Conservation (phyloP, 2,329 filamentous ascomycete genomes). For the Pyricularia pennisetigena region DNA sequence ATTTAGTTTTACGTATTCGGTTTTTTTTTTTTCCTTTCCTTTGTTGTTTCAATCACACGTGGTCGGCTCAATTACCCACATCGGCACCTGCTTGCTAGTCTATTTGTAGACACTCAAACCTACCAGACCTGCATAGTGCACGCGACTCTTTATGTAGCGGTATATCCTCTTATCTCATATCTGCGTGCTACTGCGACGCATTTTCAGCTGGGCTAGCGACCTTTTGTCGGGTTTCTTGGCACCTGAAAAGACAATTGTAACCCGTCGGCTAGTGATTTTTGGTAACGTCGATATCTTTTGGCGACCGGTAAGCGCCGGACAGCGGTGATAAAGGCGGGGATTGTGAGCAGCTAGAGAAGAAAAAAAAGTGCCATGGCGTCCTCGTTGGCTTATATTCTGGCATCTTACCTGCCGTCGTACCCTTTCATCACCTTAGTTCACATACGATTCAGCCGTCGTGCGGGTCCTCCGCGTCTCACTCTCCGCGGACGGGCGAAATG, state of each 20-base stretch:
- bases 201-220: not conserved
- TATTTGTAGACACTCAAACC: not conserved
- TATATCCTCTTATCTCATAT: not conserved
- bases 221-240: not conserved
- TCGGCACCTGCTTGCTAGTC: not conserved
- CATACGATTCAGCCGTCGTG: not conserved
- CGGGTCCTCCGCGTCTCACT: not conserved
- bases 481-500: not conserved
- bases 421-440: not conserved
- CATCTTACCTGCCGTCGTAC: not conserved
- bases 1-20: not conserved
- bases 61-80: not conserved
- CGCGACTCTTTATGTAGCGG: no score
- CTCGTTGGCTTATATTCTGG: not conserved
- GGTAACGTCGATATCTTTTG: not conserved
- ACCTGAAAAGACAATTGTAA: not conserved
- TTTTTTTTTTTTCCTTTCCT: no score
- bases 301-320: not conserved
- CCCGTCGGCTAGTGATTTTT: not conserved
- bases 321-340: not conserved
- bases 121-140: not conserved
- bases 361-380: not conserved
- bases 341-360: not conserved
- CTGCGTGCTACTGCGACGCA: not conserved
- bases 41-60: not conserved